These are phyloP conservation scores for Apiosordaria backusii DNA, from an alignment of 495 filamentous ascomycete genomes.

Conservation along the genomic window DNA sequence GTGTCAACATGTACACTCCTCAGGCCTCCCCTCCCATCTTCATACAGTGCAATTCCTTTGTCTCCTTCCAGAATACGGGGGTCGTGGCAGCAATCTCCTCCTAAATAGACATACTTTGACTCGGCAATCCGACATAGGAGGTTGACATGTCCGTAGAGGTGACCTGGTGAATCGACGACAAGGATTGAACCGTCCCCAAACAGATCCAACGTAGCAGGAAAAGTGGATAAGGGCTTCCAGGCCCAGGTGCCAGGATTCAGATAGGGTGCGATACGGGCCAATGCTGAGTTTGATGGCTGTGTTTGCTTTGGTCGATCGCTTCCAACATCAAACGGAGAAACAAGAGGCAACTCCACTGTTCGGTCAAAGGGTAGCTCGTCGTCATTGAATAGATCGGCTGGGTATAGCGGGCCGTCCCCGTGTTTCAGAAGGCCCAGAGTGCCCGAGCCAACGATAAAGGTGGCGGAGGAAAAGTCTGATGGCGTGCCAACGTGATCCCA, in stretches of 20 bases:
- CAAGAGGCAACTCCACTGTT: slow-evolving; percentile 30
- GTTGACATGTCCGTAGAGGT: slow-evolving; percentile 48
- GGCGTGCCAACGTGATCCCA: slow-evolving; percentile 52
- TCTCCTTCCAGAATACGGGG: slow-evolving; percentile 40
- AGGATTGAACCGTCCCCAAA: slow-evolving; percentile 40
- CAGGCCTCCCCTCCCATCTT: slow-evolving; percentile 31
- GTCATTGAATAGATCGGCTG: slow-evolving; percentile 29
- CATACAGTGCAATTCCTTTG: slow-evolving; percentile 42
- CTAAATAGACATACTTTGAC: slow-evolving; percentile 41
- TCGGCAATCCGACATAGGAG: slow-evolving; percentile 35
- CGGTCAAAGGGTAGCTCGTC: slow-evolving; percentile 27
- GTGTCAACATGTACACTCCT: slow-evolving; percentile 45
- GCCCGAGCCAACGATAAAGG: slow-evolving; percentile 47
- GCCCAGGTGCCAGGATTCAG: neutral
- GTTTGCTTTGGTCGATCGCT: slow-evolving; percentile 3
- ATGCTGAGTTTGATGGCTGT: neutral
- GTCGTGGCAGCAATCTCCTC: slow-evolving; percentile 49
- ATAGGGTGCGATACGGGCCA: neutral
- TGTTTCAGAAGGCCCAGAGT: slow-evolving; percentile 38
- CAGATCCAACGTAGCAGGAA: slow-evolving; percentile 41
- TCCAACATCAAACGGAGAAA: slow-evolving; percentile 1
- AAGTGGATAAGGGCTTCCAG: slow-evolving; percentile 24
- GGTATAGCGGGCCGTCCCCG: slow-evolving; percentile 30
- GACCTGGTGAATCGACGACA: slow-evolving; percentile 46
- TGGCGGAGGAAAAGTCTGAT: slow-evolving; percentile 40